Evolutionary conservation across 345 rosid genomes (phyloP).

Genomic region (Viola odorata): DNA sequence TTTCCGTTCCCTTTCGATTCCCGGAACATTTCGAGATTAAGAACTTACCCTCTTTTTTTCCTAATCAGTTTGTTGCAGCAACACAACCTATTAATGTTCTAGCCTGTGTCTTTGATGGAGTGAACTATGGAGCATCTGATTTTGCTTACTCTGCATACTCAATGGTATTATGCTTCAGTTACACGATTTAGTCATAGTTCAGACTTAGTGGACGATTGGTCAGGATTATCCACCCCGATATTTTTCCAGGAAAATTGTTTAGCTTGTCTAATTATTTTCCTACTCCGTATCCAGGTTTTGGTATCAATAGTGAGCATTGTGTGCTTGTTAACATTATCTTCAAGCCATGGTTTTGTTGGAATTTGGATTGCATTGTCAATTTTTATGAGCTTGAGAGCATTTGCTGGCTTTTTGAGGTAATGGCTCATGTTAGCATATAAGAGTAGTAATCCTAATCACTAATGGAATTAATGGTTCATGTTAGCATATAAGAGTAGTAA

Average conservation of each 20-base stretch:
- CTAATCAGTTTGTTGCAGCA: constrained; percentile 21
- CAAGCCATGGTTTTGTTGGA: constrained; percentile 34
- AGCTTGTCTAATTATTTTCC: background rate
- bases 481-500: background rate
- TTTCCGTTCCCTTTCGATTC: background rate
- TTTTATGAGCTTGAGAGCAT: constrained; percentile 34
- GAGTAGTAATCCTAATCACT: too few species aligned
- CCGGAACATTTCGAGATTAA: background rate
- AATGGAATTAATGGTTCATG: too few species aligned
- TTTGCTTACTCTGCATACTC: constrained; percentile 26
- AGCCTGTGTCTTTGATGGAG: constrained; percentile 29
- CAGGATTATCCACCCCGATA: too few species aligned
- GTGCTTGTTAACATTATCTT: constrained; percentile 24
- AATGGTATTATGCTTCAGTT: constrained; percentile 19
- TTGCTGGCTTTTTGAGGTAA: constrained; percentile 41
- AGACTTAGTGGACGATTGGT: too few species aligned
- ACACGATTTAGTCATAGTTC: background rate
- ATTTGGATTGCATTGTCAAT: constrained; percentile 36
- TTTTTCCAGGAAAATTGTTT: background rate
- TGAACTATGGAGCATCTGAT: constrained; percentile 28
- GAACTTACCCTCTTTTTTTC: background rate
- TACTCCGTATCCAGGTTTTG: constrained; percentile 19
- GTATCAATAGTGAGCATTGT: constrained; percentile 32
- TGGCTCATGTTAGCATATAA: background rate
- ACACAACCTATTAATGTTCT: constrained; percentile 25